These are phyloP conservation scores for Calonectria pseudoreteaudii DNA, from an alignment of 2,329 filamentous ascomycete genomes.

Conservation along the genomic window DNA sequence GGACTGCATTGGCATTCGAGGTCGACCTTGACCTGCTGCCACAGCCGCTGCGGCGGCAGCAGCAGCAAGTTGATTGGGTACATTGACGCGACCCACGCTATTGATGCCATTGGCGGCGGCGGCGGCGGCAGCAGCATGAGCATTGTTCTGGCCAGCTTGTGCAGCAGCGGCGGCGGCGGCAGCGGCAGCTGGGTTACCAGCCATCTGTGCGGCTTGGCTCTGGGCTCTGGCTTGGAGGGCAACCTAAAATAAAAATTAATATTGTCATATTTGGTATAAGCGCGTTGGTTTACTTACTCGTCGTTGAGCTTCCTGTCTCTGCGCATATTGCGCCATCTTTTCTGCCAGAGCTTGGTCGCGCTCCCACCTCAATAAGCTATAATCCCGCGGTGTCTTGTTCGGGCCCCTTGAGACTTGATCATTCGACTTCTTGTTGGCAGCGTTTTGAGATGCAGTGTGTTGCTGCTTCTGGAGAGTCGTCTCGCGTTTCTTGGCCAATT, in stretches of 20 bases:
- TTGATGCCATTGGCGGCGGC: conserved; percentile 43
- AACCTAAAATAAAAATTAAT: conserved; percentile 49
- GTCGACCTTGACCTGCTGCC: conserved; percentile 58
- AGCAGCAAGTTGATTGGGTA: conserved; percentile 58
- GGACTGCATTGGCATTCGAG: conserved; percentile 66
- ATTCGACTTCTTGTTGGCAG: conserved; percentile 84
- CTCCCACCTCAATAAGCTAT: conserved; percentile 89
- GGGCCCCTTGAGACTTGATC: conserved; percentile 67
- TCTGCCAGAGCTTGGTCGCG: conserved; percentile 78
- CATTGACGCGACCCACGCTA: conserved; percentile 52
- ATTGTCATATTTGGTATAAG: conserved; percentile 20
- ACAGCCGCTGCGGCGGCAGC: conserved; percentile 53
- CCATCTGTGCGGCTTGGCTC: conserved; percentile 58
- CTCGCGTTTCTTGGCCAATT: conserved; percentile 94
- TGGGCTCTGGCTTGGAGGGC: conserved; percentile 61
- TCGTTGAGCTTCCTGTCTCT: conserved; percentile 70
- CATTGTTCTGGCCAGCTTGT: conserved; percentile 45
- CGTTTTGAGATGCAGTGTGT: conserved; percentile 81
- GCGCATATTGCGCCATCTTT: conserved; percentile 66
- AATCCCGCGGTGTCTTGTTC: conserved; percentile 87
- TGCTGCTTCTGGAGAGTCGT: conserved; percentile 87
- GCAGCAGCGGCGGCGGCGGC: conserved; percentile 51
- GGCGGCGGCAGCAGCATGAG: conserved; percentile 41
- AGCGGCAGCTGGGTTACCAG: conserved; percentile 54
- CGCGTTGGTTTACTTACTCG: conserved; percentile 57